Conservation (phyloP, 768 basidiomycete genomes). For the Gymnopilus junonius region DNA sequence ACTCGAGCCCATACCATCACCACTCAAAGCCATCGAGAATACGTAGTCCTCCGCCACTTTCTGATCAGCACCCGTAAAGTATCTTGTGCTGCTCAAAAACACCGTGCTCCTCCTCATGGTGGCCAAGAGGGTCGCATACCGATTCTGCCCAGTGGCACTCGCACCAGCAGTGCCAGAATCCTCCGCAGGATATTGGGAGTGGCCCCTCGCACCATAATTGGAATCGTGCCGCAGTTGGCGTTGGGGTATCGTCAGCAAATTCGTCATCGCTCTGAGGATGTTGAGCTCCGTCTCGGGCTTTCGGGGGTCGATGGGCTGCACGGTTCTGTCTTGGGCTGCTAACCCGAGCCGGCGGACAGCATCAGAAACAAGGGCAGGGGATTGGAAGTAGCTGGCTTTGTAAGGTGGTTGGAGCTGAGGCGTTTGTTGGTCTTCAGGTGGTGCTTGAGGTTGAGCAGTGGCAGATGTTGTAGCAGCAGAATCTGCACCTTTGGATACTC, state of each 20-base stretch:
- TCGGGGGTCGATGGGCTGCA: slow-evolving; percentile 41
- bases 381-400: slow-evolving; percentile 50
- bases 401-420: slow-evolving; percentile 21
- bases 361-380: slow-evolving; percentile 73
- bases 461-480: neutral
- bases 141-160: slow-evolving; percentile 29
- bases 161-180: too few species aligned
- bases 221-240: slow-evolving; percentile 43
- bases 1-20: neutral
- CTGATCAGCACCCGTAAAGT: slow-evolving; percentile 54
- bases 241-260: slow-evolving; percentile 65
- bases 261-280: slow-evolving; percentile 79
- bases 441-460: slow-evolving; percentile 19
- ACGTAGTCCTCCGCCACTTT: slow-evolving; percentile 68
- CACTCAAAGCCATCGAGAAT: slow-evolving; percentile 34
- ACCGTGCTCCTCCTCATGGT: slow-evolving; percentile 60
- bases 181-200: slow-evolving; percentile 21
- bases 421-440: slow-evolving; percentile 20
- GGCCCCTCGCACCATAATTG: slow-evolving; percentile 45
- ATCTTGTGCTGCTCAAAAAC: slow-evolving; percentile 56
- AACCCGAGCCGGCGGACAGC: slow-evolving; percentile 68
- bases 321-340: slow-evolving; percentile 61
- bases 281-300: slow-evolving; percentile 56
- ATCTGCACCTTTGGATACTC: slow-evolving; percentile 6
- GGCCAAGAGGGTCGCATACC: slow-evolving; percentile 40